Evolutionary conservation across 257 asterid species (phyloP).

Genomic region (Plantago elongata): DNA sequence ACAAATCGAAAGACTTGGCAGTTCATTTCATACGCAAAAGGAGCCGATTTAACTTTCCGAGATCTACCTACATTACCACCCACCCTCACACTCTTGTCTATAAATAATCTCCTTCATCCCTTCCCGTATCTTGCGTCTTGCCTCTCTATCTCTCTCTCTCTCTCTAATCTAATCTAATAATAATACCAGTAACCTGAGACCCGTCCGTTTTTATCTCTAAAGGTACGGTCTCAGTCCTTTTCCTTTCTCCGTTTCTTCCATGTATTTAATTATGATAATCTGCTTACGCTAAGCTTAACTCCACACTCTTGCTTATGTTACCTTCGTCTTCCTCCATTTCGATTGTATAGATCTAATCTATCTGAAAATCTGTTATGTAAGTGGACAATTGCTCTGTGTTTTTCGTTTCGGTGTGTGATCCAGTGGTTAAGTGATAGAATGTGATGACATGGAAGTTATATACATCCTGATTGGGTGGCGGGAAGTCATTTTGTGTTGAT

Average conservation of each 20-base stretch:
- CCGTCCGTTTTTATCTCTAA: not conserved
- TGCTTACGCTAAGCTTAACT: not conserved
- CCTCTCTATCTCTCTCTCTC: slow-evolving; percentile 19
- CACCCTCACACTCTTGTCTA: not conserved
- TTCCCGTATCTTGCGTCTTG: slow-evolving; percentile 29
- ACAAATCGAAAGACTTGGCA: not conserved
- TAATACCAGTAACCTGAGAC: not conserved
- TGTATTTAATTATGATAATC: not conserved
- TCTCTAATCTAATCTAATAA: too few relatives aligned
- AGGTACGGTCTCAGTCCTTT: slow-evolving; percentile 5
- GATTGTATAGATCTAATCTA: too few relatives aligned
- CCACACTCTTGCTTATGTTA: not conserved
- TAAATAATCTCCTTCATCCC: slow-evolving; percentile 15
- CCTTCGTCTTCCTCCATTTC: not conserved
- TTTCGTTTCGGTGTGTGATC: not conserved
- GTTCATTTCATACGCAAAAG: slow-evolving; percentile 4
- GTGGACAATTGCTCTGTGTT: too few relatives aligned
- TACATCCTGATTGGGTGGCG: slow-evolving; percentile 5
- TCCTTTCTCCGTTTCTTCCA: not conserved
- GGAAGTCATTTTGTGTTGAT: not conserved
- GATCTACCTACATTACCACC: slow-evolving; percentile 13
- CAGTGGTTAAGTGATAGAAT: not conserved
- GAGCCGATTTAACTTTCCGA: not conserved
- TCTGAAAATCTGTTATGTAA: too few relatives aligned
- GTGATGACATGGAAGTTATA: not conserved